Evolutionary conservation across 768 basidiomycete species (phyloP).

Genomic region (Xanthoconium stramineum): DNA sequence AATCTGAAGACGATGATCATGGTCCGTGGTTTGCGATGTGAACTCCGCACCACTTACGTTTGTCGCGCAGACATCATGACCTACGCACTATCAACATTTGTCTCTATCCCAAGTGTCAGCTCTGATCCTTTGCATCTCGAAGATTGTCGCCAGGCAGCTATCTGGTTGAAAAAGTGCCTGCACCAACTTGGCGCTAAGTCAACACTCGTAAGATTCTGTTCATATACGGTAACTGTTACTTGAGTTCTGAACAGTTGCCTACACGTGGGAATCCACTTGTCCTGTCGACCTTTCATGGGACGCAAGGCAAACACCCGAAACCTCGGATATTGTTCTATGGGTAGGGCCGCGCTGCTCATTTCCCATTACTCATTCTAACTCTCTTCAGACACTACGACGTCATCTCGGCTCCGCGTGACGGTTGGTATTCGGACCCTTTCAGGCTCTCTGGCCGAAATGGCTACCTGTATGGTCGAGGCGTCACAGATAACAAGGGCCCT

Average conservation of each 20-base stretch:
- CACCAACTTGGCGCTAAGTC: slow-evolving; percentile 85
- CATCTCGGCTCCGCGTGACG: slow-evolving; percentile 69
- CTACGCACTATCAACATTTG: slow-evolving; percentile 79
- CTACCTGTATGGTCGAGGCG: slow-evolving; percentile 86
- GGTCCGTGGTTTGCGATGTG: slow-evolving; percentile 7
- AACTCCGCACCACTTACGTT: slow-evolving; percentile 3
- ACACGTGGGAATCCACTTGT: slow-evolving; percentile 86
- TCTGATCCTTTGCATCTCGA: slow-evolving; percentile 62
- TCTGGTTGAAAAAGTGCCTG: slow-evolving; percentile 88
- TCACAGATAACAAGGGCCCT: slow-evolving; percentile 95
- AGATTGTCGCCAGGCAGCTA: slow-evolving; percentile 91
- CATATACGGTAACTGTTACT: not conserved
- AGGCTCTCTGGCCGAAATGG: slow-evolving; percentile 78
- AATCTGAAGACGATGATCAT: slow-evolving; percentile 19
- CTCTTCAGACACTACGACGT: slow-evolving; percentile 87
- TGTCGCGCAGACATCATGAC: slow-evolving; percentile 58
- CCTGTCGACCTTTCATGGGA: slow-evolving; percentile 80
- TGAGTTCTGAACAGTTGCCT: slow-evolving; percentile 51
- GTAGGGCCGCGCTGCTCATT: slow-evolving; percentile 33
- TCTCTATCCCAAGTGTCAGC: slow-evolving; percentile 86
- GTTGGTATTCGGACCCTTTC: slow-evolving; percentile 88
- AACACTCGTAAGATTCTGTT: slow-evolving; percentile 49
- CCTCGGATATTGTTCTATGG: slow-evolving; percentile 90
- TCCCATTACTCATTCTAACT: not conserved
- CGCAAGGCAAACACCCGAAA: slow-evolving; percentile 52